Conservation (phyloP, 2,329 filamentous ascomycete species). For the Colletotrichum camelliae region DNA sequence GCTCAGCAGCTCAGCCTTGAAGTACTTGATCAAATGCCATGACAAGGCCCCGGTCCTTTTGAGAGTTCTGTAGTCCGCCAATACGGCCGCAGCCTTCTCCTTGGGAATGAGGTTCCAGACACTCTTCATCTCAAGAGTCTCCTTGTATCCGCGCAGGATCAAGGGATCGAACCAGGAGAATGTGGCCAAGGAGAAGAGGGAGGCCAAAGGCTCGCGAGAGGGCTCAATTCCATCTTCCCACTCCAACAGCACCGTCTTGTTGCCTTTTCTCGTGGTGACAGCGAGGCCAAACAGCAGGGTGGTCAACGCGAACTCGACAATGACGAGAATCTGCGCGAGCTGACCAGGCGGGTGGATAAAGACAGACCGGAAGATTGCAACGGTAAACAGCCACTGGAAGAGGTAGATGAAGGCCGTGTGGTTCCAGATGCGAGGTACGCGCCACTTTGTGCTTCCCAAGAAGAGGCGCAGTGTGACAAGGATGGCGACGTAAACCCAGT, state of each 20-base stretch:
- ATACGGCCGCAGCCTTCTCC: conserved; percentile 84
- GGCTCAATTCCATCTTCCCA: conserved; percentile 90
- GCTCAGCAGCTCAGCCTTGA: conserved; percentile 75
- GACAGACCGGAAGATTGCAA: conserved; percentile 83
- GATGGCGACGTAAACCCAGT: conserved; percentile 82
- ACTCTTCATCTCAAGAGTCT: conserved; percentile 80
- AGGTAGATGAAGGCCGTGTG: conserved; percentile 88
- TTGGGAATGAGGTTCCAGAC: conserved; percentile 92
- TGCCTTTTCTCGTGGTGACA: conserved; percentile 86
- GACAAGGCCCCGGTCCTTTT: conserved; percentile 82
- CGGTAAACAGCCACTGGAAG: conserved; percentile 77
- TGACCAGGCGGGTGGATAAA: conserved; percentile 77
- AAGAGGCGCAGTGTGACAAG: conserved; percentile 76
- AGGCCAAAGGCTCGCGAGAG: conserved; percentile 85
- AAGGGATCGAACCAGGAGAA: conserved; percentile 93
- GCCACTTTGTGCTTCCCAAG: conserved; percentile 69
- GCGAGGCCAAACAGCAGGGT: conserved; percentile 78
- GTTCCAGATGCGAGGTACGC: conserved; percentile 81
- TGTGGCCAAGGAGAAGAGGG: conserved; percentile 84
- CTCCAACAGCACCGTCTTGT: conserved; percentile 85
- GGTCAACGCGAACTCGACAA: conserved; percentile 76
- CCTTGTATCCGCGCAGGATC: conserved; percentile 86
- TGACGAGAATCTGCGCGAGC: conserved; percentile 67
- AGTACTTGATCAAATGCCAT: conserved; percentile 83
- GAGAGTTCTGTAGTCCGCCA: conserved; percentile 83